A percentile compares a stretch with the other conserved stretches of the same genome.
Conservation (phyloP, 768 basidiomycete genomes). For the Rhizopogon vulgaris region DNA sequence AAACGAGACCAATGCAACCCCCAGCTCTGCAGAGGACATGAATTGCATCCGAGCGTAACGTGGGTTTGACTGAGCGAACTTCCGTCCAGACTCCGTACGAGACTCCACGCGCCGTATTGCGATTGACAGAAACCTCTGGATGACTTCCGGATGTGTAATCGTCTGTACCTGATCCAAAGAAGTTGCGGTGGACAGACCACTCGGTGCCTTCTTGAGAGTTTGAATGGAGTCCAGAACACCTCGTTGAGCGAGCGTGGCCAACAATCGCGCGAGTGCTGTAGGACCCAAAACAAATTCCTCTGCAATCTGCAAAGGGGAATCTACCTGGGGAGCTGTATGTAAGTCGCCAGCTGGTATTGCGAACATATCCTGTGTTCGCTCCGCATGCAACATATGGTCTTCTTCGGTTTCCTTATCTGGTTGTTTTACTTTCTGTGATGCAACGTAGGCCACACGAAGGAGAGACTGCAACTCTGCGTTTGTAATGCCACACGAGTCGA, state of each 20-base stretch:
- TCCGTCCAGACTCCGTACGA: slow-evolving; percentile 20
- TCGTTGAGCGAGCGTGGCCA: slow-evolving; percentile 23
- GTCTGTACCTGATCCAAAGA: slow-evolving; percentile 16
- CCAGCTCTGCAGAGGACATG: slow-evolving; percentile 24
- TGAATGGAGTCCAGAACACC: slow-evolving; percentile 13
- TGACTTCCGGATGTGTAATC: slow-evolving; percentile 13
- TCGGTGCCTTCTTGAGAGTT: slow-evolving; percentile 12
- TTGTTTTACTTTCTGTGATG: slow-evolving; percentile 9
- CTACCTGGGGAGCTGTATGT: slow-evolving; percentile 7
- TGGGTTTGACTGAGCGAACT: slow-evolving; percentile 11
- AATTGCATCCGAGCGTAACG: slow-evolving; percentile 21
- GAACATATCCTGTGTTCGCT: slow-evolving; percentile 16
- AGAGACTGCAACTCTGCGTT: slow-evolving; percentile 19
- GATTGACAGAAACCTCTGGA: slow-evolving; percentile 15
- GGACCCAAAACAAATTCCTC: slow-evolving; percentile 18
- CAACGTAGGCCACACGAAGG: slow-evolving; percentile 15
- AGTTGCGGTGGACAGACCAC: slow-evolving; percentile 10
- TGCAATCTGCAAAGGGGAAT: slow-evolving; percentile 16
- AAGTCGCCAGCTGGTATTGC: slow-evolving; percentile 14
- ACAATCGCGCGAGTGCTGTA: slow-evolving; percentile 18
- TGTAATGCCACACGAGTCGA: slow-evolving; percentile 6
- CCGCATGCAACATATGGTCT: slow-evolving; percentile 8
- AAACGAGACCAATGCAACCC: slow-evolving; percentile 22
- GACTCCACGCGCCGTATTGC: slow-evolving; percentile 12
- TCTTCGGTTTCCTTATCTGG: slow-evolving; percentile 1